Evolutionary conservation across 306 rosid genomes (phyloP), one percentile per base, ranked within the genome.

Genomic region (Abrus pulchellus): DNA sequence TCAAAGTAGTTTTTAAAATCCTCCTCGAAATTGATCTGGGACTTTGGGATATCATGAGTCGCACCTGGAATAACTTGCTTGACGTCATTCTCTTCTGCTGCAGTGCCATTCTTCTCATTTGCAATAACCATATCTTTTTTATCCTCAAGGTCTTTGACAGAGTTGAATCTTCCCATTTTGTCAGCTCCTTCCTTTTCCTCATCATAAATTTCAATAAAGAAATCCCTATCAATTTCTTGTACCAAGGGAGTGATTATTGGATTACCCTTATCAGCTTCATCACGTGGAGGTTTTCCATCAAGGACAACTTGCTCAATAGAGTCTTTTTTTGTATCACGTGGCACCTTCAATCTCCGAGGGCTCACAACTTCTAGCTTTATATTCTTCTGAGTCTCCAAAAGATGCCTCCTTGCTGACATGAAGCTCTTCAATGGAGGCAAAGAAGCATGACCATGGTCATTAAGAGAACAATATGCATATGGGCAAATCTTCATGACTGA

Each of bases 391-490:
- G 74, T 80, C 86, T 88, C 83, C 87, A 90, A 74, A 30, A 85
- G 44, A 11, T 81, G 85, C 67, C 90, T 86, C 78, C 86, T 88
- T 28, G 85, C 88, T 6, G 93, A 87, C 85, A 89, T 68, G 90
- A 87, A 90, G 84, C 85, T 59, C 90, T 90, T 92, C 80, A 90
- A 61, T 36, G 94, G 88, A 53, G 92, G 91, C 88, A 88, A 48
- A 75, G 90, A 80, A 70, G 88, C 73, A 60, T 82, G 91, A 9
- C 0, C 84, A 76, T 93, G 94, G 7, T 87, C 93, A 73, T 95
- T 93, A 36, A 95, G 94, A 81, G 97, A 95, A 48, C 99, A 95
- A 80, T 89, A 95, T 14, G 85, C 78, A 40, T 93, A 95, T 1
- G 93, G 92, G 83, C 98, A 95, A 71, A 93, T 89, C 76, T 95